Conservation (phyloP, 1,284 basidiomycete species). For the Anthracocystis panici-leucophaei region DNA sequence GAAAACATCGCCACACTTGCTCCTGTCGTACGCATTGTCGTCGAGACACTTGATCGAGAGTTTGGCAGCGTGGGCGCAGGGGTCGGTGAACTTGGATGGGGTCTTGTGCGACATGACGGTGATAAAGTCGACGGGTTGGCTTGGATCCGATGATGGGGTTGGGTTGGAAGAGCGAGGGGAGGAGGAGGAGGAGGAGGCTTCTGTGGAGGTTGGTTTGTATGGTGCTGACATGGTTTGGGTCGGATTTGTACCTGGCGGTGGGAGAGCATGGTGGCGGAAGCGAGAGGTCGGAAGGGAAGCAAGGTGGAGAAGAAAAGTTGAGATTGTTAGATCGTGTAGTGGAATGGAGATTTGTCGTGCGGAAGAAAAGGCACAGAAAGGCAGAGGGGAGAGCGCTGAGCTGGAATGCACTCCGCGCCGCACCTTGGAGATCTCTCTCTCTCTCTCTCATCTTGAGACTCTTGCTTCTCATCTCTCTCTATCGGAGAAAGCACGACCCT, state of each 20-base stretch:
- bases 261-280: too few relatives aligned
- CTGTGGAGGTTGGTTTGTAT: constrained; percentile 28
- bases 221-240: constrained; percentile 26
- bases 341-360: constrained; percentile 7
- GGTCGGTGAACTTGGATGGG: constrained; percentile 62
- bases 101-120: constrained; percentile 57
- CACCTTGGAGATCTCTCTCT: too few relatives aligned
- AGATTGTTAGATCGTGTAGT: background rate
- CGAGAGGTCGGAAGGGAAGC: too few relatives aligned
- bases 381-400: background rate
- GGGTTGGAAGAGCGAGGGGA: constrained; percentile 14
- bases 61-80: constrained; percentile 64
- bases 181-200: constrained; percentile 19
- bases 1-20: constrained; percentile 62
- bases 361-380: background rate
- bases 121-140: constrained; percentile 52
- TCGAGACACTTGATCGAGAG: constrained; percentile 67
- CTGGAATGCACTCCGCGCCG: constrained; percentile 15
- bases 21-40: constrained; percentile 61
- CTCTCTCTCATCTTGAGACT: background rate
- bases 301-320: background rate
- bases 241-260: background rate
- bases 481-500: background rate
- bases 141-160: constrained; percentile 7
- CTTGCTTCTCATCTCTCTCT: background rate